Evolutionary conservation across 139 green algal genomes (phyloP).

Genomic region (Eudorina sp.): DNA sequence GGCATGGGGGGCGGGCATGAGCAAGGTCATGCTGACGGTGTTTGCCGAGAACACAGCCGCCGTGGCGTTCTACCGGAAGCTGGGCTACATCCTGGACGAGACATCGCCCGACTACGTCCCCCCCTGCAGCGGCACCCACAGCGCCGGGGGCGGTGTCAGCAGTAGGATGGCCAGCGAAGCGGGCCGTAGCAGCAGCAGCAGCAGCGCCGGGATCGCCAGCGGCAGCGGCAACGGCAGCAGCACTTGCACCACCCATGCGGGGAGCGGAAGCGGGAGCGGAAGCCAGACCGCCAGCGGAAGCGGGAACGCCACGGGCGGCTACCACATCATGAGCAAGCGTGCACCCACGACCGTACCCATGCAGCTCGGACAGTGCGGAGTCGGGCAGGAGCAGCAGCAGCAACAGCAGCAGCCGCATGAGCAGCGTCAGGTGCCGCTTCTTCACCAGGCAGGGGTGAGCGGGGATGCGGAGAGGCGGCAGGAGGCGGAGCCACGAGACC

Average conservation of each 20-base stretch:
- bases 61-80: slow-evolving; percentile 4
- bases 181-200: neutral
- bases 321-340: slow-evolving; percentile 34
- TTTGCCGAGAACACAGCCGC: slow-evolving; percentile 11
- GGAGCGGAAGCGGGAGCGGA: neutral
- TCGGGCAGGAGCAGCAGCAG: neutral
- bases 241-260: neutral
- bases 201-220: neutral
- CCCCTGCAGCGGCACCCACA: neutral
- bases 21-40: slow-evolving; percentile 46
- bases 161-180: slow-evolving; percentile 8
- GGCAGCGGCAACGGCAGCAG: slow-evolving; percentile 6
- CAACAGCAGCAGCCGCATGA: no score
- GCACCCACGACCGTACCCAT: no score
- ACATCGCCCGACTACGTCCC: slow-evolving; percentile 33
- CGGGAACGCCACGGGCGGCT: neutral
- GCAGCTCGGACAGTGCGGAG: no score
- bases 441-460: no score
- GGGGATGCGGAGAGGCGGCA: no score
- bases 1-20: slow-evolving; percentile 39
- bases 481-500: no score
- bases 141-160: neutral
- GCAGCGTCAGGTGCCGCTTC: no score
- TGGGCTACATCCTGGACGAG: slow-evolving; percentile 42
- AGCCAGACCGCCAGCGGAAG: neutral